Percentiles rank a stretch among this genome's conserved stretches.
phyloP scores from a whole-genome alignment of 208 protist genomes.

The Crithidia expoeki region DNA sequence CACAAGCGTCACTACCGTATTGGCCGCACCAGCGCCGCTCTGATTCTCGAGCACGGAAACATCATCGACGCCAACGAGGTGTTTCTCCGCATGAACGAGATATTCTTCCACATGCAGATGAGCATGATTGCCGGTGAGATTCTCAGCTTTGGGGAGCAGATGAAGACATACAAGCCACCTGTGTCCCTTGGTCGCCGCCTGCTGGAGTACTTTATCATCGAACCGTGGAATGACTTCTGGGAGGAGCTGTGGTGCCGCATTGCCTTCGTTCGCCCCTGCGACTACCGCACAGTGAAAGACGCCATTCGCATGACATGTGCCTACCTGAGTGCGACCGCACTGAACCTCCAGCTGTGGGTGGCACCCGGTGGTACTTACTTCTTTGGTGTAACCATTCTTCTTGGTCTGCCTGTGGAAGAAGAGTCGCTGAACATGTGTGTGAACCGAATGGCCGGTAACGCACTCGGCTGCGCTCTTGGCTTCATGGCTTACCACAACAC shows the following conservation, averaged over 20 bases:
- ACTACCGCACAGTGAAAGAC: constrained; percentile 60
- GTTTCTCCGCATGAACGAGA: constrained; percentile 35
- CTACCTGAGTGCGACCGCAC: constrained; percentile 41
- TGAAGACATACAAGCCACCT: constrained; percentile 43
- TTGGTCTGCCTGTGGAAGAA: constrained; percentile 57
- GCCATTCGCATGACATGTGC: constrained; percentile 58
- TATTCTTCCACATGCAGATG: constrained; percentile 41
- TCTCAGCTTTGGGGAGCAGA: constrained; percentile 39
- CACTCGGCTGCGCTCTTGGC: constrained; percentile 40
- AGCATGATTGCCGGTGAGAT: constrained; percentile 47
- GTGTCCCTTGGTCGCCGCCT: constrained; percentile 37
- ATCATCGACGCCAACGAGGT: constrained; percentile 35
- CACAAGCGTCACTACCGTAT: constrained; percentile 18
- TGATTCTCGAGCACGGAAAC: constrained; percentile 24
- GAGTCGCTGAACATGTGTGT: constrained; percentile 48
- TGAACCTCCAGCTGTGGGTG: constrained; percentile 51
- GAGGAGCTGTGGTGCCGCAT: constrained; percentile 47
- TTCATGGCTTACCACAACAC: constrained; percentile 45
- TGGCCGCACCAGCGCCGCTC: constrained; percentile 7
- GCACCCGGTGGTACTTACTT: constrained; percentile 40
- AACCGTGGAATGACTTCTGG: constrained; percentile 63
- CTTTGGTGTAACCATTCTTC: constrained; percentile 65
- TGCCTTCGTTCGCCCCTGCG: constrained; percentile 44
- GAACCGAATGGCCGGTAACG: constrained; percentile 44
- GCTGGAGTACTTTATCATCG: constrained; percentile 47